Base-by-base conservation (phyloP, 148 eudicot genomes). In the Camellia japonica region DNA sequence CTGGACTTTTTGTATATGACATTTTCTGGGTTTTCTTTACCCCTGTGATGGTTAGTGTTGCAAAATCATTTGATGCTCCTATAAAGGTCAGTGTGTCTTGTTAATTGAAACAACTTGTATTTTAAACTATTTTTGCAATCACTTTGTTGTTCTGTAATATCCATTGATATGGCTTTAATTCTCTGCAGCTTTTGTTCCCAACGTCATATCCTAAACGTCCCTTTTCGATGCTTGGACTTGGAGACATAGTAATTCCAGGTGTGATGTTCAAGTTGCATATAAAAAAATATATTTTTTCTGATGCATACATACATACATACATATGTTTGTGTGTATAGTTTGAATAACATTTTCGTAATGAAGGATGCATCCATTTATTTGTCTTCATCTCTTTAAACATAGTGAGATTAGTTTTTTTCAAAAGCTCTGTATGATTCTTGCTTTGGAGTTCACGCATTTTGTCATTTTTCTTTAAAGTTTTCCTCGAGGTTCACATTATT, bases 161-260 rank as follows among this genome's bases (percentile, higher is more conserved):
- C 30, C 44, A 38, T 52, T 72, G 38, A 7, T 3, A 19, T 73
- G 44, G 74, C 80, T 55, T 69, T 74, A 44, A 46, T 78, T 51
- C 59, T 79, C 51, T 84, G 78, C 93, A 97, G 99, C 99, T 97
- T 94, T 88, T 97, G 71, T 97, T 97, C 85, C 99, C 99, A 74
- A 97, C 98, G 46, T 88, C 85, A 76, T 90, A 90, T 85, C 14
- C 89, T 76, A 68, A 82, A 44, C 91, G 98, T 56, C 99, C 98
- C 82, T 97, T 86, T 90, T 97, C 99, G 38, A 97, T 97, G 99
- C 83, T 97, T 82, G 99, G 99, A 69, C 85, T 97, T 62, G 99
- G 99, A 76, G 99, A 97, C 80, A 97, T 97, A 75, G 99, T 97
- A 59, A 97, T 97, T 83, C 99, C 99, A 87, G 98, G 99, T 94